These are phyloP conservation scores for Phanerochaete sordida DNA, from an alignment of 768 basidiomycete species.

Conservation along the genomic window DNA sequence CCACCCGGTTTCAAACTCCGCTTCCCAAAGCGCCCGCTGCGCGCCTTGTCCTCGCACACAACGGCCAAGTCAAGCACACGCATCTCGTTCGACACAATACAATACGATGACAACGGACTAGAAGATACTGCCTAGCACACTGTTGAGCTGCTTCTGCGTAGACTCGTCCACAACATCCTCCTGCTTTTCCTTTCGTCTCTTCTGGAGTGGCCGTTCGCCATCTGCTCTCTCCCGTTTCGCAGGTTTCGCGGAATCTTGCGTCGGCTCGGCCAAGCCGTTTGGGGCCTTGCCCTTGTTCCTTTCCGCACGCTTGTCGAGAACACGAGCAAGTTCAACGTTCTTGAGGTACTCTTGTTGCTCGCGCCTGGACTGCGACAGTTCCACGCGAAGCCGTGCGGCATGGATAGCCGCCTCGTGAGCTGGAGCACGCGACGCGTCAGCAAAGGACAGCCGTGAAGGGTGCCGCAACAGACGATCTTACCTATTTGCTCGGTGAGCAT, in stretches of 20 bases:
- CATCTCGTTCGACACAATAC: slow-evolving; percentile 3
- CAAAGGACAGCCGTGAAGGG: background rate
- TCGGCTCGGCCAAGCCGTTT: slow-evolving; percentile 3
- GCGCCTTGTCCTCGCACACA: background rate
- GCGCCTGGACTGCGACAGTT: slow-evolving; percentile 79
- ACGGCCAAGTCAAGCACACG: background rate
- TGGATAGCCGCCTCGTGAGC: slow-evolving; percentile 93
- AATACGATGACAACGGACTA: slow-evolving; percentile 22
- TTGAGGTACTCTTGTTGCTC: slow-evolving; percentile 93
- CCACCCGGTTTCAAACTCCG: slow-evolving; percentile 1
- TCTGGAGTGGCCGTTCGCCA: slow-evolving; percentile 29
- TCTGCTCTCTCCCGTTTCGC: slow-evolving; percentile 3
- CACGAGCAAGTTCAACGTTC: slow-evolving; percentile 90
- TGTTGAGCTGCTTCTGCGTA: slow-evolving; percentile 30
- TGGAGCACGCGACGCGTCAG: slow-evolving; percentile 28
- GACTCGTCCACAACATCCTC: slow-evolving; percentile 15
- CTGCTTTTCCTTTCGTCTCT: slow-evolving; percentile 34
- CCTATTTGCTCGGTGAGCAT: slow-evolving; percentile 99
- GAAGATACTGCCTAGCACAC: slow-evolving; percentile 51
- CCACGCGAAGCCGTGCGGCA: slow-evolving; percentile 84
- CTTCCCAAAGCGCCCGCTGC: background rate
- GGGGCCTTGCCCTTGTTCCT: slow-evolving; percentile 34
- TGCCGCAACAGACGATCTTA: slow-evolving; percentile 38
- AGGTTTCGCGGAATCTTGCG: background rate
- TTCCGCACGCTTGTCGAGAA: slow-evolving; percentile 77